Evolutionary conservation across 78 protist species (phyloP).

Genomic region (Salpingoeca rosetta): DNA sequence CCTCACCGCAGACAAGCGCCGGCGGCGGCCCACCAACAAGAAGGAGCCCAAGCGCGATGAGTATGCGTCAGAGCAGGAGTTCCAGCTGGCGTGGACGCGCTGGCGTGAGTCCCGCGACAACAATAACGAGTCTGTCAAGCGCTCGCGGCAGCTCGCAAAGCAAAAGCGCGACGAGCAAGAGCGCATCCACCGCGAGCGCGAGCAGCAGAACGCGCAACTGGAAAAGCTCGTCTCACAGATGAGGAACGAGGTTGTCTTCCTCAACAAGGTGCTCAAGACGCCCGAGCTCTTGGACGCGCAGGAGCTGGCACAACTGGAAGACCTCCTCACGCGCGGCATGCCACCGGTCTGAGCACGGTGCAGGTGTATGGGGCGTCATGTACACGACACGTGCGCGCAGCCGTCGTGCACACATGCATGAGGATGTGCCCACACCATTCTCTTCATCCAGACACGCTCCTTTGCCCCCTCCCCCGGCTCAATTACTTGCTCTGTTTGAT

Average conservation of each 20-base stretch:
- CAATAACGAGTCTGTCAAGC: not conserved
- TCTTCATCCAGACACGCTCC: no score
- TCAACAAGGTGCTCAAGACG: not conserved
- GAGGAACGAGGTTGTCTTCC: not conserved
- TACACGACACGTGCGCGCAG: no score
- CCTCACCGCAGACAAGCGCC: not conserved
- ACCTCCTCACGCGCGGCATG: not conserved
- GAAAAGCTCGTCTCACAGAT: not conserved
- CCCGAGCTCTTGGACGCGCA: not conserved
- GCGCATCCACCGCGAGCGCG: not conserved
- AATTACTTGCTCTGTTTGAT: no score
- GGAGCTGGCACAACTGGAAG: not conserved
- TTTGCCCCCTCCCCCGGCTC: no score
- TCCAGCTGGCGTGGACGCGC: not conserved
- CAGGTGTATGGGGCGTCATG: no score
- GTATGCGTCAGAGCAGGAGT: not conserved
- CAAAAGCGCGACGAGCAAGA: not conserved
- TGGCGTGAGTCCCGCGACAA: not conserved
- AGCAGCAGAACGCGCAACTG: not conserved
- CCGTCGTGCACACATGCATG: no score
- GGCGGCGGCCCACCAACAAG: not conserved
- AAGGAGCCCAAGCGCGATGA: not conserved
- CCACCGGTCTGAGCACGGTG: no score
- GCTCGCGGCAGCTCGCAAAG: not conserved
- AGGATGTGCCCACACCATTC: no score